phyloP scores from a whole-genome alignment of 306 rosid species.

The Mimosa pudica region DNA sequence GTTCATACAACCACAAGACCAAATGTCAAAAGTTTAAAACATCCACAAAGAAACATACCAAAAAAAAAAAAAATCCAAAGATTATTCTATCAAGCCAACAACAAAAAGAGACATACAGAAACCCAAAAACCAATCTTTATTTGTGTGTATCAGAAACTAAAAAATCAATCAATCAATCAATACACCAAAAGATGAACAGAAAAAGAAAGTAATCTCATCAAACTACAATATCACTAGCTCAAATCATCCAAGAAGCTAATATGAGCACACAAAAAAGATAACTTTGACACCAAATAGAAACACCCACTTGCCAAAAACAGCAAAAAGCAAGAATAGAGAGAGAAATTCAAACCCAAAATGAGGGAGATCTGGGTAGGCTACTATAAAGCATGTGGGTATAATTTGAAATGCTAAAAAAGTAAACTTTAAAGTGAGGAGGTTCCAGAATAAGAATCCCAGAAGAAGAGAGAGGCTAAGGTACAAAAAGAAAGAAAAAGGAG shows the following conservation, averaged over 20 bases:
- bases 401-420: not conserved
- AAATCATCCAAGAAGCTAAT: not conserved
- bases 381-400: not conserved
- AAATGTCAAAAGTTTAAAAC: not conserved
- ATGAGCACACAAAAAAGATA: not conserved
- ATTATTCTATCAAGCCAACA: not conserved
- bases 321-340: not conserved
- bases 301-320: not conserved
- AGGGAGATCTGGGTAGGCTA: conserved; percentile 3
- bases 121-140: not conserved
- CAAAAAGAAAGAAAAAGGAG: no score
- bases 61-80: not conserved
- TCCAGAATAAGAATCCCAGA: not conserved
- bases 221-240: not conserved
- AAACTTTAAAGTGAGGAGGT: not conserved
- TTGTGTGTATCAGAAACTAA: no score
- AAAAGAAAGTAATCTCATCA: not conserved
- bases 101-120: not conserved
- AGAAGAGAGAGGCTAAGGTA: not conserved
- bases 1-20: not conserved
- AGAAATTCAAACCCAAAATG: not conserved
- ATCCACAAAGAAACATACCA: not conserved
- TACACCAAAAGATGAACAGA: not conserved
- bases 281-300: not conserved
- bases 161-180: not conserved